Evolutionary conservation across 2,329 filamentous ascomycete species (phyloP).

Genomic region (Trichoderma sp.): DNA sequence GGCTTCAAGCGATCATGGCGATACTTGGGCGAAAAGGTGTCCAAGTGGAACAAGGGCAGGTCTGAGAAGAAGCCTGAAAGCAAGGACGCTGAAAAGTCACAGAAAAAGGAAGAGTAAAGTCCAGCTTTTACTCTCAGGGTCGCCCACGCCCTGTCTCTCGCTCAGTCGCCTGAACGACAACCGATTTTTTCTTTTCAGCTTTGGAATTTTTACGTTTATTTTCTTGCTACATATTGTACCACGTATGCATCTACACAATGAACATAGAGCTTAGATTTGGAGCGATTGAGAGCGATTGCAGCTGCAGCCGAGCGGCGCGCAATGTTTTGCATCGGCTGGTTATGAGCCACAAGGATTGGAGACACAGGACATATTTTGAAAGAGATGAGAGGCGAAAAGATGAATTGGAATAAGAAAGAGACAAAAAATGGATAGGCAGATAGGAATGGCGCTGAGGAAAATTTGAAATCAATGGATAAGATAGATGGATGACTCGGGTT

Average conservation of each 20-base stretch:
- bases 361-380: background rate
- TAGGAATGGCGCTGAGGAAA: background rate
- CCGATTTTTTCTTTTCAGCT: background rate
- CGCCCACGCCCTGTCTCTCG: background rate
- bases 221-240: background rate
- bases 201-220: background rate
- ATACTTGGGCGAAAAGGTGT: slow-evolving; percentile 82
- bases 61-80: slow-evolving; percentile 35
- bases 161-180: background rate
- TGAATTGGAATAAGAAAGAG: background rate
- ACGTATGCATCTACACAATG: slow-evolving; percentile 15
- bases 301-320: background rate
- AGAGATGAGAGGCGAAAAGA: background rate
- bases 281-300: background rate
- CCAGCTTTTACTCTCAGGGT: background rate
- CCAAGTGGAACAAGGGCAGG: slow-evolving; percentile 61
- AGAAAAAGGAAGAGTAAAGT: slow-evolving; percentile 14
- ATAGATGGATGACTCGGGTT: slow-evolving; percentile 6
- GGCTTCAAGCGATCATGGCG: slow-evolving; percentile 70
- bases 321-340: background rate
- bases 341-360: background rate
- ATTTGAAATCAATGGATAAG: background rate
- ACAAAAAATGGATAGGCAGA: background rate
- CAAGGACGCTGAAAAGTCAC: slow-evolving; percentile 28
- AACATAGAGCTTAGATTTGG: slow-evolving; percentile 22